Evolutionary conservation across 441 rosid species (phyloP), one percentile per base, ranked within the genome.

Genomic region (Pelargonium cotyledonis): DNA sequence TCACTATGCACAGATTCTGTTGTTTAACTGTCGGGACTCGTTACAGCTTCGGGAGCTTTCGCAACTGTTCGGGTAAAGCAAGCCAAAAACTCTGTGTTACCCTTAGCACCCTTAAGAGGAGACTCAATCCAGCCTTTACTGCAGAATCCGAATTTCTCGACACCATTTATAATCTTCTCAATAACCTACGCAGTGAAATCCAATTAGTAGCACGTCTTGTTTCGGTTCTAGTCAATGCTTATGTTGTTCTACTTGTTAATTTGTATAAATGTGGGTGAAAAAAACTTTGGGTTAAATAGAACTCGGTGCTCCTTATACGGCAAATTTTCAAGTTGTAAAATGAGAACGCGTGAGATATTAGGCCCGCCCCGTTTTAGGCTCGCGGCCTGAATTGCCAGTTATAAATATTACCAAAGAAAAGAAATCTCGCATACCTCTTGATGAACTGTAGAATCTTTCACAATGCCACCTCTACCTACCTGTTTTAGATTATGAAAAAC

Each of bases 391-490:
- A 31, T 31, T 31, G 4, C 38, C 38, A 31, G 38, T 3, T 31
- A 31, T 31, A 53, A 53, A 53, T 53, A 51, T 51, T 51, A 14
- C 18, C 0, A n/a, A 16, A 1, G 35, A 62, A 15, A 15, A 65
- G 51, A 62, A 44, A 53, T 9, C 3, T 31, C 41, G 61, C 83
- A 44, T 71, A 90, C 96, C 96, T 89, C 97, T 69, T 88, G 83
- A 70, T 88, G 99, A 63, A 94, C 95, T 66, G 78, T 81, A 0
- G 96, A 91, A 85, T 94, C 96, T 84, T 89, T 86, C 63, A 94
- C 95, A 70, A 94, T 89, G 72, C 99, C 97, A 21, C 99, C 97
- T 5, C 80, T 79, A 76, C 97, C 96, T 0, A 94, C 96, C 99
- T 94, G 85, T 60, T 81, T 18, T 38, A 31, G 21, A 67, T 49